Evolutionary conservation across 495 filamentous ascomycete species (phyloP), one percentile per base, ranked within the genome.

Genomic region (Penicillium steckii): DNA sequence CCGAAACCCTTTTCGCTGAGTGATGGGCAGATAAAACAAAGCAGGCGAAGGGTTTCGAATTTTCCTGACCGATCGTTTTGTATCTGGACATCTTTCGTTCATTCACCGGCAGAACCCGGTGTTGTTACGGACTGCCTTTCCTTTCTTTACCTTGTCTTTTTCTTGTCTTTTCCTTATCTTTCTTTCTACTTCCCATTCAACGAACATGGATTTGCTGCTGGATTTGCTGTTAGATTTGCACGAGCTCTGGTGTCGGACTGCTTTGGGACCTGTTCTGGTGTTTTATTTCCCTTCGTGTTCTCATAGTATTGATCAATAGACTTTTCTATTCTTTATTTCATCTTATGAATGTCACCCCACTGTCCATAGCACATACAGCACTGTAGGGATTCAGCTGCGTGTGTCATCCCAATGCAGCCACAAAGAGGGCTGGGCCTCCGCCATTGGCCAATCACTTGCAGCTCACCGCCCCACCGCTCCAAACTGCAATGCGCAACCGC

Each of bases 241-340:
- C 61, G 56, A 65, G 61, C 58, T 63, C 41, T 56, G 67, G 64
- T 68, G 60, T 64, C 58, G 48, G 50, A 40, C 64, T 57, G 59
- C 56, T 55, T 52, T 58, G 43, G n/a, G 49, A 55, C 44, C 38
- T 38, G 13, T 56, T 55, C 59, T 48, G 26, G 37, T 40, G 38
- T 49, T 54, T 55, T 48, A 52, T 62, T 57, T 62, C 24, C 22
- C 44, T 48, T 60, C 55, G 41, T 62, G 56, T 67, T 49, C 53
- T 52, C 51, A 66, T 60, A 64, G 59, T 63, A 53, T 67, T 59
- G 38, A 41, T 22, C 55, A 64, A 64, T 67, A 63, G 46, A 70
- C 53, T 63, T 62, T 48, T 35, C n/a, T n/a, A n/a, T 27, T 27
- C 10, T 27, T 10, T 27, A 4, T 27, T 27, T 27, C 26, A 27